A percentile compares a stretch with the other conserved stretches of the same genome.
These are phyloP conservation scores for Verticillium albo-atrum DNA, from an alignment of 2,329 filamentous ascomycete genomes.

Conservation along the genomic window DNA sequence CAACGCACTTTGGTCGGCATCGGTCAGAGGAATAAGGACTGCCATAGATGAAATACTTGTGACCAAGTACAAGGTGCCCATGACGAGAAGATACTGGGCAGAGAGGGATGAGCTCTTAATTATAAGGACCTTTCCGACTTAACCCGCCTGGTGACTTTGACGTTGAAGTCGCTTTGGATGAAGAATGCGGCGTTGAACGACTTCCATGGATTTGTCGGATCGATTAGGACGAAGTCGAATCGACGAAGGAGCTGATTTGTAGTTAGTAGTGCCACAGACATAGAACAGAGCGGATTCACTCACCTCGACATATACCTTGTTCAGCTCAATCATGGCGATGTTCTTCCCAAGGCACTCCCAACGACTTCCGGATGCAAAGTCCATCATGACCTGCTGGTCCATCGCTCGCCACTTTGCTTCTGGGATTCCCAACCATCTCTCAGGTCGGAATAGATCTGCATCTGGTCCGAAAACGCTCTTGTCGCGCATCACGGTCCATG, in stretches of 20 bases:
- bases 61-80: no score
- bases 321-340: conserved; percentile 37
- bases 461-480: conserved; percentile 37
- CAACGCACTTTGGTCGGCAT: no score
- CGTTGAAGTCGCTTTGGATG: conserved; percentile 19
- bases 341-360: conserved; percentile 40
- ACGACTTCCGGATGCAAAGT: conserved; percentile 37
- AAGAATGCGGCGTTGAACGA: conserved; percentile 22
- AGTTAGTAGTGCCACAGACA: not conserved
- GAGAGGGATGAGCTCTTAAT: not conserved
- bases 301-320: conserved; percentile 39
- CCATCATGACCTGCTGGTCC: conserved; percentile 30
- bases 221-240: conserved; percentile 19
- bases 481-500: conserved; percentile 32
- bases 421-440: conserved; percentile 37
- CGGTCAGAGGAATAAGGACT: no score
- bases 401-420: conserved; percentile 28
- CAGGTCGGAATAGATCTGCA: conserved; percentile 38
- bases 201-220: conserved; percentile 22
- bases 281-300: conserved; percentile 5
- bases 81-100: not conserved
- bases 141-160: conserved; percentile 10
- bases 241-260: conserved; percentile 16
- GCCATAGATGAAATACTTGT: no score
- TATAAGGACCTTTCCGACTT: not conserved